A percentile compares a stretch with the other conserved stretches of the same genome.
Conservation (phyloP, 108 stramenopile genomes). For the Parietichytrium sp. region DNA sequence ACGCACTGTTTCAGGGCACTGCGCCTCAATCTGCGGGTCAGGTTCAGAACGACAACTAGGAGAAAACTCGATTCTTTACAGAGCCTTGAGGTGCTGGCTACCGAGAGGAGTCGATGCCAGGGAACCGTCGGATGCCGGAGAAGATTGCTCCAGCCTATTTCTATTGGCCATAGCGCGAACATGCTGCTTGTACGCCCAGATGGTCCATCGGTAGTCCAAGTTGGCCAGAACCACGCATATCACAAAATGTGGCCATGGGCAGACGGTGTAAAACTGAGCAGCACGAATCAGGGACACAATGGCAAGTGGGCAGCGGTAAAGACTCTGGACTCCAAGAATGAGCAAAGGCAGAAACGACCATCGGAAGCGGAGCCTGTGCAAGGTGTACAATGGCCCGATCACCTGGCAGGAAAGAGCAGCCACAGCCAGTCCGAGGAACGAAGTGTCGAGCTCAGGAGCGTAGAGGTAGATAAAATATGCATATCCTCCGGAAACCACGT, state of each 20-base stretch:
- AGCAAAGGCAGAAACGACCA: background rate
- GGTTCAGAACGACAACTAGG: no score
- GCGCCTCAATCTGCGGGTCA: no score
- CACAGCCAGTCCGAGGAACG: background rate
- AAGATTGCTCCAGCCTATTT: no score
- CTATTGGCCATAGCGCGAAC: no score
- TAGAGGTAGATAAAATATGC: background rate
- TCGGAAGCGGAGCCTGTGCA: constrained; percentile 21
- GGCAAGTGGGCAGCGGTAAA: constrained; percentile 3
- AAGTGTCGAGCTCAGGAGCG: background rate
- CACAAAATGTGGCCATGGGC: background rate
- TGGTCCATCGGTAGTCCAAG: constrained; percentile 24
- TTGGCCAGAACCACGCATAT: background rate
- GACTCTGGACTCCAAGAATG: background rate
- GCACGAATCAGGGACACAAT: constrained; percentile 28
- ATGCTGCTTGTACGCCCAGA: constrained; percentile 14
- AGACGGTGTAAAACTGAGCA: constrained; percentile 9
- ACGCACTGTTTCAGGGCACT: no score
- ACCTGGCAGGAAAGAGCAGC: constrained; percentile 21
- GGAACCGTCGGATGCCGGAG: no score
- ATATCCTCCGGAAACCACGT: background rate
- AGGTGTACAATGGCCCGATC: constrained; percentile 22
- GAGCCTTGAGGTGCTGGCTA: no score
- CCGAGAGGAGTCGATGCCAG: no score
- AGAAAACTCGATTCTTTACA: no score